Conservation (phyloP, 140 eudicot species). For the Bidens hawaiensis region DNA sequence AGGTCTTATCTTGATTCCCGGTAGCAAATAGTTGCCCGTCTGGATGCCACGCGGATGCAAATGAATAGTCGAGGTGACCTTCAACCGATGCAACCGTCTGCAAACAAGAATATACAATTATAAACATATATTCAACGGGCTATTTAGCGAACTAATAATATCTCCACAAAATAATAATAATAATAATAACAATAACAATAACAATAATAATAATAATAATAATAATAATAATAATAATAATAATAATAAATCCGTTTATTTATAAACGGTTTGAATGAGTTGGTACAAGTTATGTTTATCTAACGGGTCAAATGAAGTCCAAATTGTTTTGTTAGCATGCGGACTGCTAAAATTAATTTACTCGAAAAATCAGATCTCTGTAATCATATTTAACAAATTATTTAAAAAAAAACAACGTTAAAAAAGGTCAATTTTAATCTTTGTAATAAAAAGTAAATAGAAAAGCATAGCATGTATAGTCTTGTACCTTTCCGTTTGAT, state of each 20-base stretch:
- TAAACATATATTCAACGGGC: too few relatives aligned
- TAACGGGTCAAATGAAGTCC: not conserved
- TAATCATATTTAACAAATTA: not conserved
- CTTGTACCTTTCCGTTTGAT: slow-evolving; percentile 66
- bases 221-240: too few relatives aligned
- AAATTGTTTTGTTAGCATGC: not conserved
- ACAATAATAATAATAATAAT: too few relatives aligned
- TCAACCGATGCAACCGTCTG: slow-evolving; percentile 61
- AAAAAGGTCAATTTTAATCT: too few relatives aligned
- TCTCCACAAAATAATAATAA: too few relatives aligned
- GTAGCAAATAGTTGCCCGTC: slow-evolving; percentile 68
- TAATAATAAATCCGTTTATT: too few relatives aligned
- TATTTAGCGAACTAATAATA: too few relatives aligned
- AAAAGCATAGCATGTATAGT: not conserved
- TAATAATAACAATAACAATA: too few relatives aligned
- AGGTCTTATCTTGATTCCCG: slow-evolving; percentile 83
- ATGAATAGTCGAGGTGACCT: slow-evolving; percentile 90
- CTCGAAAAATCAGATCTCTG: not conserved
- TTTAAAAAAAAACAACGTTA: too few relatives aligned
- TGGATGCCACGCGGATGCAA: slow-evolving; percentile 93
- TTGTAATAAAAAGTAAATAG: not conserved
- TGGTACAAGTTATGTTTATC: too few relatives aligned
- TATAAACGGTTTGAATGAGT: too few relatives aligned
- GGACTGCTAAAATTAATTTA: not conserved
- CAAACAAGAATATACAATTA: not conserved